These are phyloP conservation scores for Candida verbasci DNA, from an alignment of 805 yeast species.

Conservation along the genomic window DNA sequence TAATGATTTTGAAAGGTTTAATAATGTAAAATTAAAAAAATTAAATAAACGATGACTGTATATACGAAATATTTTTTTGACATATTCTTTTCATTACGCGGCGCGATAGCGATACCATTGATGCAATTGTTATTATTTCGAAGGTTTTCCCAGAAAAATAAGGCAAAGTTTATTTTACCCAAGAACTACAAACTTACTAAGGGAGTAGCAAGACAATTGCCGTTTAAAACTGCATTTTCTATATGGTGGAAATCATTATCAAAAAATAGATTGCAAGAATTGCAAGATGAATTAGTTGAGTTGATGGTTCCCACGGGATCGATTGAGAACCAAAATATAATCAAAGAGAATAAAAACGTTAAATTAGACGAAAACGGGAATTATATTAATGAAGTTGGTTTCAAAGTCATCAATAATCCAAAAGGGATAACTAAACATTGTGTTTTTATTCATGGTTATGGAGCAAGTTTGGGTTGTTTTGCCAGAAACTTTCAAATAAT, in stretches of 20 bases:
- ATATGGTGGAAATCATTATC: conserved; percentile 22
- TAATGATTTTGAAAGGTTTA: conserved; percentile 12
- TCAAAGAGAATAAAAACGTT: conserved; percentile 13
- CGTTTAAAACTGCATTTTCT: conserved; percentile 10
- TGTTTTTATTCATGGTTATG: conserved; percentile 56
- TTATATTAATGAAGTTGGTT: conserved; percentile 30
- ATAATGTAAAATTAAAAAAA: background rate
- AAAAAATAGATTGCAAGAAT: conserved; percentile 21
- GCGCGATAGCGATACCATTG: too few relatives aligned
- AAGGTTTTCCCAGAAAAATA: conserved; percentile 2
- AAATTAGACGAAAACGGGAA: conserved; percentile 17
- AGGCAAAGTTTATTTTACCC: conserved; percentile 12
- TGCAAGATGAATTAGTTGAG: conserved; percentile 33
- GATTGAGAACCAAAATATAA: conserved; percentile 20
- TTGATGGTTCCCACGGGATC: conserved; percentile 24
- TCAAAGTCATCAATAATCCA: conserved; percentile 24
- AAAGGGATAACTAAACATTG: conserved; percentile 30
- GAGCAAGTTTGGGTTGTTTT: conserved; percentile 53
- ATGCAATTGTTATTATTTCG: background rate
- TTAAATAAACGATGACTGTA: background rate
- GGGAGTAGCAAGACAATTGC: conserved; percentile 10
- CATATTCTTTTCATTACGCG: too few relatives aligned
- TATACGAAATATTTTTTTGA: too few relatives aligned
- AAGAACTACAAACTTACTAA: conserved; percentile 12
- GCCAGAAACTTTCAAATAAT: conserved; percentile 48